Evolutionary conservation across 169 alveolate species (phyloP), one percentile per base, ranked within the genome.

Genomic region (Eimeria maxima): DNA sequence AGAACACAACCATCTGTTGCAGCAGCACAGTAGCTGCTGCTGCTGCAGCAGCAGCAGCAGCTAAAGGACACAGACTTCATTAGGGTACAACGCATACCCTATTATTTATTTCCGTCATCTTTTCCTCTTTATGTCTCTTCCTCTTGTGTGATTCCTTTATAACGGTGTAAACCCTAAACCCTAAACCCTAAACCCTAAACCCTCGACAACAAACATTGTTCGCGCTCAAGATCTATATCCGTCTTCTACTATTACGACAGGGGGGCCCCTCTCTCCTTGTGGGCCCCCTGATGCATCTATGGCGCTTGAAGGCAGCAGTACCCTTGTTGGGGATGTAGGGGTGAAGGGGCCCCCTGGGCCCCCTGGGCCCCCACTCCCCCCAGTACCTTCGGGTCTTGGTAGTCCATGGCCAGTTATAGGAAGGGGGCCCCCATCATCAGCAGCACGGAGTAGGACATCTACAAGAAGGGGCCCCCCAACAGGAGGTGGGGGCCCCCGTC

Each of bases 341-440:
- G 3, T 6, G 7, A 16, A 16, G 87, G 87, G 87, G 63, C 87
- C 57, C 60, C n/a, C n/a, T n/a, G n/a, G n/a, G n/a, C n/a, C n/a
- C n/a, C n/a, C n/a, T n/a, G n/a, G n/a, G n/a, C n/a, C n/a, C n/a
- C n/a, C n/a, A n/a, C n/a, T n/a, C n/a, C 57, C 87, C 57, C 33
- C 33, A n/a, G 87, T 60, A 5, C 87, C 87, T 38, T 45, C 55
- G 57, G 87, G 87, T 24, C 87, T 76, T 27, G 60, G 60, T 20
- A 45, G 57, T 14, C 87, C 87, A 1, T 38, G 87, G 55, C 87
- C 14, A 4, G 87, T 24, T 8, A 20, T 44, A 14, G 33, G 10
- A 1, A 76, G 87, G 87, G 87, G 87, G 87, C 87, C 87, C 87
- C 87, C 87, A 7, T 76, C 87, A 7, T 57, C 87, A 38, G 87